Evolutionary conservation across 2,329 filamentous ascomycete species (phyloP).

Genomic region (Stachybotrys elegans): DNA sequence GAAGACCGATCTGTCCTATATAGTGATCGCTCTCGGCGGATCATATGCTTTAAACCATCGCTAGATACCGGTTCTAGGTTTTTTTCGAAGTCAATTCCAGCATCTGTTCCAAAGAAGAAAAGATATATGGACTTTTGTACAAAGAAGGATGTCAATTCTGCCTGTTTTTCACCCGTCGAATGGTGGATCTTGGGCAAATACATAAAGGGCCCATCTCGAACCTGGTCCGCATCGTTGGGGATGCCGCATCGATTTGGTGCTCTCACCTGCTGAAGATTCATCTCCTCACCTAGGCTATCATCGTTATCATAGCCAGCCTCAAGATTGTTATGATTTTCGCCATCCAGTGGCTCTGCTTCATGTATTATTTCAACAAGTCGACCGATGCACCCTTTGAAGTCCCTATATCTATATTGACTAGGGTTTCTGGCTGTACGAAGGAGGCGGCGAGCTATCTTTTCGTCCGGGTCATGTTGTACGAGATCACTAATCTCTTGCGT

Average conservation of each 20-base stretch:
- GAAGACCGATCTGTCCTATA: neutral
- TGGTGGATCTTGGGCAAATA: neutral
- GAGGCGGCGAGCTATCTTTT: slow-evolving; percentile 3
- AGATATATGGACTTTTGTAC: neutral
- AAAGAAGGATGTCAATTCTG: neutral
- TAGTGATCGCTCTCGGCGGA: neutral
- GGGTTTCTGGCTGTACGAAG: slow-evolving; percentile 5
- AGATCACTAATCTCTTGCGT: slow-evolving; percentile 8
- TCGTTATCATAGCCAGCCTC: neutral
- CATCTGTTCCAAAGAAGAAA: slow-evolving; percentile 1
- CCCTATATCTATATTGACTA: slow-evolving; percentile 2
- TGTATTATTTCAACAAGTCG: slow-evolving; percentile 1
- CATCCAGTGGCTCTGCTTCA: neutral
- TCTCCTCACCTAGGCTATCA: neutral
- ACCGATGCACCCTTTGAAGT: slow-evolving; percentile 1
- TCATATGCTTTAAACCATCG: neutral
- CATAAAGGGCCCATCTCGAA: slow-evolving; percentile 1
- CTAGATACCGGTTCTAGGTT: neutral
- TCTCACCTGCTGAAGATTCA: neutral
- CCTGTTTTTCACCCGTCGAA: neutral
- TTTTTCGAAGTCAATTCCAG: neutral
- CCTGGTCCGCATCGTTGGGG: neutral
- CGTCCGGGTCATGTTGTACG: slow-evolving; percentile 5
- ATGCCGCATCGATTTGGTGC: neutral
- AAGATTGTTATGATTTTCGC: neutral